phyloP scores from a whole-genome alignment of 1,284 basidiomycete genomes.

The Thecaphora thlaspeos region DNA sequence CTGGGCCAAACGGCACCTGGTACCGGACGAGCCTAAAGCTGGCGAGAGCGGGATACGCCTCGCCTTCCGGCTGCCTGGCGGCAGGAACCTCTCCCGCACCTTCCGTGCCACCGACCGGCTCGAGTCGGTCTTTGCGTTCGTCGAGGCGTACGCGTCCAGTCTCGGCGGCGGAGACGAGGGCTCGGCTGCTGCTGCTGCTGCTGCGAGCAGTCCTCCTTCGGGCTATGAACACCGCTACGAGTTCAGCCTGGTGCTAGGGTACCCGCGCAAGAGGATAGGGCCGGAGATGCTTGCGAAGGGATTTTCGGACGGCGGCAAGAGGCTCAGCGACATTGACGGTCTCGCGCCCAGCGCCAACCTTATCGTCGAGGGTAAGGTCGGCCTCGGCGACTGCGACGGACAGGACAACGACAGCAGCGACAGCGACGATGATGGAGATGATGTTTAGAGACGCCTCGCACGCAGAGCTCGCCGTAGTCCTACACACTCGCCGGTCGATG shows the following conservation, averaged over 20 bases:
- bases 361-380: conserved; percentile 37
- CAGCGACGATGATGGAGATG: conserved; percentile 23
- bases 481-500: no score
- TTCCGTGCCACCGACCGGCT: conserved; percentile 28
- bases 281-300: conserved; percentile 4
- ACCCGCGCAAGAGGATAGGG: conserved; percentile 33
- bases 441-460: no score
- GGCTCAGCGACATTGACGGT: conserved; percentile 27
- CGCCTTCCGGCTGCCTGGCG: conserved; percentile 45
- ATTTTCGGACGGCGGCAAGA: not conserved
- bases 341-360: conserved; percentile 40
- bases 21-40: conserved; percentile 31
- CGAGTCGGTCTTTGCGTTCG: conserved; percentile 39
- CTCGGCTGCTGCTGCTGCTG: not conserved
- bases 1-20: conserved; percentile 39
- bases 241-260: conserved; percentile 49
- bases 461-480: no score
- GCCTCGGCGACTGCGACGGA: conserved; percentile 8
- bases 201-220: conserved; percentile 7
- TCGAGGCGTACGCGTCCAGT: conserved; percentile 19
- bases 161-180: not conserved
- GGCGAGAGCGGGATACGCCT: conserved; percentile 11
- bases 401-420: conserved; percentile 15
- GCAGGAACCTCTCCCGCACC: conserved; percentile 31
- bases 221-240: conserved; percentile 32